These are phyloP conservation scores for Hymenoscyphus repandus DNA, from an alignment of 2,329 filamentous ascomycete species.

Conservation along the genomic window DNA sequence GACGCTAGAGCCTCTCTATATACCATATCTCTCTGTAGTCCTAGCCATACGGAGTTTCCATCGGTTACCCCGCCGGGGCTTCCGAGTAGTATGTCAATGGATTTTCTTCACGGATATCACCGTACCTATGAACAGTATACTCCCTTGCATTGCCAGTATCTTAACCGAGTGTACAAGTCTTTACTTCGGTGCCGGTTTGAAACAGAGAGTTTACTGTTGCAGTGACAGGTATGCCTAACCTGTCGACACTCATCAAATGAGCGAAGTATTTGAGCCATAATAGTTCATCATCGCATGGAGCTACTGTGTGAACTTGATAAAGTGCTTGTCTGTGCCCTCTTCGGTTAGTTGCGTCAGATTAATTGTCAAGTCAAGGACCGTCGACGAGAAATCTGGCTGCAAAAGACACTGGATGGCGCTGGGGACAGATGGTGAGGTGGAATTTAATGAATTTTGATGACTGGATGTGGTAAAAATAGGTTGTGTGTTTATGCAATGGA, in stretches of 20 bases:
- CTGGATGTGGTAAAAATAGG: too few species aligned
- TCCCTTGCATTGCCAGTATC: neutral
- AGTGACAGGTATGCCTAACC: neutral
- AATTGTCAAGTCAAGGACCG: neutral
- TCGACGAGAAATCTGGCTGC: neutral
- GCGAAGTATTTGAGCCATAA: neutral
- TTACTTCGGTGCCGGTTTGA: neutral
- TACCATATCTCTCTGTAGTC: too few species aligned
- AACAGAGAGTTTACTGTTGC: constrained; percentile 1
- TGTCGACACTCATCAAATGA: neutral
- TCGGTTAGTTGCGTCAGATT: neutral
- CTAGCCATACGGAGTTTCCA: too few species aligned
- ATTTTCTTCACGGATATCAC: too few species aligned
- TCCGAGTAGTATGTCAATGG: too few species aligned
- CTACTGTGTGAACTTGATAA: neutral
- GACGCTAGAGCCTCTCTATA: too few species aligned
- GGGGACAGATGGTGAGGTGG: neutral
- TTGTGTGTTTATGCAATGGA: too few species aligned
- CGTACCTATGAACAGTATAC: too few species aligned
- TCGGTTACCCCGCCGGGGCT: too few species aligned
- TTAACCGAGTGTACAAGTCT: neutral
- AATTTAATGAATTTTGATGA: neutral
- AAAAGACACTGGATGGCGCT: neutral
- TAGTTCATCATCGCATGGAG: neutral
- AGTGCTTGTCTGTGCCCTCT: neutral